Base-by-base conservation (phyloP, 1,284 basidiomycete genomes). In the Malassezia brasiliensis region DNA sequence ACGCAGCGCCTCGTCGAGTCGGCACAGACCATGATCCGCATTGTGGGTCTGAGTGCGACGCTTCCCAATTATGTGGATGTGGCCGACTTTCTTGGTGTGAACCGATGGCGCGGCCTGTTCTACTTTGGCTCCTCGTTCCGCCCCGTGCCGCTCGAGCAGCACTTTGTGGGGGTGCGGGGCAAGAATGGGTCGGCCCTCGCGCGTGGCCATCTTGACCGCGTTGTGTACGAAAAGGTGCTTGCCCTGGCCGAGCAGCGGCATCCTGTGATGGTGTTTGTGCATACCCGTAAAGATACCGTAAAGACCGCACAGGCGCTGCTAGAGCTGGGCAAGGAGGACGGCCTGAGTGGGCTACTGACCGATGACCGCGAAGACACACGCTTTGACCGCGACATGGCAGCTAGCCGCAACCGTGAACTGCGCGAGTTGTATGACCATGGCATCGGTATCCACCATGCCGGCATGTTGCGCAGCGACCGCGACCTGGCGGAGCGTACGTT, bases 221-320 rank as follows among this genome's bases (percentile, higher is more conserved):
- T 90, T 25, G 85, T 88, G 2, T 98, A 87, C 68, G 82, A 94
- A 67, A 96, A 96, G 77, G 79, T 73, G 6, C 57, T 61, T 12
- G 61, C 64, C 41, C 65, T 74, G 31, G 59, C 68, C 1, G 62
- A 66, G 39, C 66, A 66, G 7, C 69, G 71, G 0, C 94, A 99
- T 76, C 94, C 98, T 76, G 90, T 96, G 55, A 98, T 99, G 93
- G 90, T 99, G 0, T 99, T 99, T 70, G 94, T 99, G 10, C 94
- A 99, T 75, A 90, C 94, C 15, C 83, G 94, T 28, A 98, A 96
- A 76, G 94, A 98, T 71, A 99, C 94, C 0, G 94, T 99, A 59
- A 96, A 94, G 74, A 84, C 88, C 0, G 90, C 91, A 0, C 78
- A 85, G 68, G 82, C 81, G n/a, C 79, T 57, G 14, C 84, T 84